These are phyloP conservation scores for Volvox reticuliferus DNA, from an alignment of 139 green algal species.

Conservation along the genomic window DNA sequence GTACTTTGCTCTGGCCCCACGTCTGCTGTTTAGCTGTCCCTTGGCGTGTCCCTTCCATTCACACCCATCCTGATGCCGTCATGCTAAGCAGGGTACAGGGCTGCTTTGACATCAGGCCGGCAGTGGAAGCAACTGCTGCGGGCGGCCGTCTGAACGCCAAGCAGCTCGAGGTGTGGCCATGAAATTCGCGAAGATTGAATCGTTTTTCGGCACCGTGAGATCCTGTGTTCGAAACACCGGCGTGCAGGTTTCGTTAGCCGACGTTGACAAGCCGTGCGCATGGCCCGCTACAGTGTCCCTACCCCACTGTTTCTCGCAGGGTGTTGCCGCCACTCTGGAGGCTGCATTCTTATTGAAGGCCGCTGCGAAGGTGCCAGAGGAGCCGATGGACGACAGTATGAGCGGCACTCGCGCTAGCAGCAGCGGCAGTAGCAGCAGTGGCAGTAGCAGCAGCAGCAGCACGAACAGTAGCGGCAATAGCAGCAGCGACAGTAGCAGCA, in stretches of 20 bases:
- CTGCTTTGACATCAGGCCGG: conserved; percentile 73
- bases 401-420: not conserved
- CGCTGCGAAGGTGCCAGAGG: not conserved
- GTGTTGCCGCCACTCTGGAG: conserved; percentile 74
- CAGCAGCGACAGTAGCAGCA: conserved; percentile 7
- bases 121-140: conserved; percentile 59
- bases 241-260: no score
- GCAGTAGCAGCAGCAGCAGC: conserved; percentile 13
- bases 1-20: no score
- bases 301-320: conserved; percentile 14
- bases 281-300: not conserved
- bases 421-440: not conserved
- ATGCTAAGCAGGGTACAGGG: conserved; percentile 41
- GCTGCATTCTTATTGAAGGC: conserved; percentile 48
- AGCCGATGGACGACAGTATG: not conserved
- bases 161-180: conserved; percentile 67
- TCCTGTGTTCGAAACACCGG: no score
- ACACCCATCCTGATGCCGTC: no score
- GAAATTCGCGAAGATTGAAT: no score
- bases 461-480: not conserved
- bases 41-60: no score
- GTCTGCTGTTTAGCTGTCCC: no score
- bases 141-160: conserved; percentile 65
- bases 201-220: no score
- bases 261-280: no score